Evolutionary conservation across 495 filamentous ascomycete genomes (phyloP), one percentile per base, ranked within the genome.

Genomic region (Hypomontagnella submonticulosa): DNA sequence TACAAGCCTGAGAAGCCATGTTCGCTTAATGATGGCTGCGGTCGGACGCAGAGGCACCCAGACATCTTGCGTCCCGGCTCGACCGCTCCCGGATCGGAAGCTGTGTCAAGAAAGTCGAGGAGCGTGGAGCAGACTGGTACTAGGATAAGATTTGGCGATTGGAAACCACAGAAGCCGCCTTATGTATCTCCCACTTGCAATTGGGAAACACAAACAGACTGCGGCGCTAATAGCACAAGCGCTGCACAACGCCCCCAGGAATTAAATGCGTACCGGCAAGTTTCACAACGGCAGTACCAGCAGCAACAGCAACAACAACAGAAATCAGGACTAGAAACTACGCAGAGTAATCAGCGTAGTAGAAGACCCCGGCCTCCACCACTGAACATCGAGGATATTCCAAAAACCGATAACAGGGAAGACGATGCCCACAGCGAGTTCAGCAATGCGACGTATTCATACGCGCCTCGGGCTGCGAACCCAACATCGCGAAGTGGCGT

Each of bases 91-190:
- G 12, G 36, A 30, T 11, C 32, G 0, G 16, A 12, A 0, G 18
- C 30, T 4, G 40, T 11, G 30, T 5, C 27, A n/a, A 43, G 34
- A 10, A 12, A 37, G 19, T 42, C 33, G 0, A 12, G 4, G 11
- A 12, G 18, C n/a, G 1, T 13, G 7, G 33, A 27, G 6, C 1
- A 1, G 33, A 16, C 15, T 4, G 23, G 19, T 3, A 18, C 30
- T 5, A 36, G 36, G 0, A 13, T 11, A n/a, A 46, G 4, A 5
- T 46, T n/a, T 13, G 6, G 4, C 30, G 2, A 18, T 5, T 62
- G 57, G 64, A 38, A 20, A 8, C 60, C 63, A 0, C 47, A 47
- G 9, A 57, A 38, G 43, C 51, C 57, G 18, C 15, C 18, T 9
- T 71, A 73, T 52, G 13, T 36, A 27, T 63, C 37, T 11, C 1